Conservation (phyloP, 208 protist species). For the Tritrichomonas foetus region DNA sequence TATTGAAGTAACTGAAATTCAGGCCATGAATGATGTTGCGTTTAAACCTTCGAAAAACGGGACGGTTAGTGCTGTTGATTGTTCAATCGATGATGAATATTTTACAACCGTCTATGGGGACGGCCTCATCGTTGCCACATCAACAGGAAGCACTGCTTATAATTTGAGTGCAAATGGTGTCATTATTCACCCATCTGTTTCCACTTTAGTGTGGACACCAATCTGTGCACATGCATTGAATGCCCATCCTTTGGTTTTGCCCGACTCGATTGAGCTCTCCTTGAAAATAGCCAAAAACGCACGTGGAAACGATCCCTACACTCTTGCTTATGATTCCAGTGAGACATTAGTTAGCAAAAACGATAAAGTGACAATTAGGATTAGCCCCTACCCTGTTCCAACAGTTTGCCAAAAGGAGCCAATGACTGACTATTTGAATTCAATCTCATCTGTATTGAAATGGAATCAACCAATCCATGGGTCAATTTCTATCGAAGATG, state of each 20-base stretch:
- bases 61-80: not conserved
- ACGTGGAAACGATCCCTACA: not conserved
- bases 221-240: not conserved
- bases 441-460: constrained; percentile 9
- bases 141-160: constrained; percentile 9
- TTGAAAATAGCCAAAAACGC: not conserved
- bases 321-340: not conserved
- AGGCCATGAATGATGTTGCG: not conserved
- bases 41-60: not conserved
- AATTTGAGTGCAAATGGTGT: not conserved
- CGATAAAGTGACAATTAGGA: not conserved
- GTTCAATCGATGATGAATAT: not conserved
- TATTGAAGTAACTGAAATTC: not conserved
- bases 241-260: not conserved
- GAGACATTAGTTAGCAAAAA: not conserved
- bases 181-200: constrained; percentile 26
- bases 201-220: not conserved
- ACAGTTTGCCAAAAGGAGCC: not conserved
- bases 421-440: not conserved
- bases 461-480: constrained; percentile 37
- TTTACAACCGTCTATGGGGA: not conserved
- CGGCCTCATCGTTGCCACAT: not conserved
- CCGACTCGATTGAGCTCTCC: not conserved
- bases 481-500: not conserved
- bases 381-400: not conserved